Conservation (phyloP, 176 grass and related monocot species). For the Carex cristatella region DNA sequence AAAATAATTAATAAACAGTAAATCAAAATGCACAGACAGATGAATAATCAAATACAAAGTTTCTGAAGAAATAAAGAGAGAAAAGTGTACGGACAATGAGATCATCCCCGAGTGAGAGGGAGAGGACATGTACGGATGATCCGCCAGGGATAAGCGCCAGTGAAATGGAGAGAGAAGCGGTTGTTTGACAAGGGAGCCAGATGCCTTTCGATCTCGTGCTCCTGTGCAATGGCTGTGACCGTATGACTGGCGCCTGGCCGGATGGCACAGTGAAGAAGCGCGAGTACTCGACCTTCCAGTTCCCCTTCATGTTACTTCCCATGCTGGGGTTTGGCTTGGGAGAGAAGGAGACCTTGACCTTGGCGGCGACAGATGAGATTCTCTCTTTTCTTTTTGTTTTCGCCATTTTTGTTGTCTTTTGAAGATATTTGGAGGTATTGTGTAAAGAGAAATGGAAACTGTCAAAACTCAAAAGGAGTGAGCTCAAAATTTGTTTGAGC, state of each 20-base stretch:
- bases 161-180: neutral
- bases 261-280: slow-evolving; percentile 19
- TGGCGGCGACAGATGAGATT: neutral
- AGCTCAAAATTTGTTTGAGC: neutral
- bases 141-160: neutral
- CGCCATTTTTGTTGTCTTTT: slow-evolving; percentile 6
- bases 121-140: neutral
- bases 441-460: neutral
- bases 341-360: neutral
- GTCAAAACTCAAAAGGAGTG: neutral
- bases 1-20: neutral
- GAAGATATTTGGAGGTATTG: neutral
- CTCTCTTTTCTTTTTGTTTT: neutral
- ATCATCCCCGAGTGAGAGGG: slow-evolving; percentile 17
- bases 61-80: neutral
- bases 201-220: slow-evolving; percentile 8
- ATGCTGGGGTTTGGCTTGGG: neutral
- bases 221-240: neutral
- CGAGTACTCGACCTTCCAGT: slow-evolving; percentile 15
- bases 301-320: neutral
- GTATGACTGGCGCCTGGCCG: neutral
- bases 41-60: neutral
- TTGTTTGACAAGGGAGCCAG: slow-evolving; percentile 5
- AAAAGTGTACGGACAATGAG: slow-evolving; percentile 6
- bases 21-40: neutral